Conservation (phyloP, 2,329 filamentous ascomycete genomes). For the Fusarium sp. region DNA sequence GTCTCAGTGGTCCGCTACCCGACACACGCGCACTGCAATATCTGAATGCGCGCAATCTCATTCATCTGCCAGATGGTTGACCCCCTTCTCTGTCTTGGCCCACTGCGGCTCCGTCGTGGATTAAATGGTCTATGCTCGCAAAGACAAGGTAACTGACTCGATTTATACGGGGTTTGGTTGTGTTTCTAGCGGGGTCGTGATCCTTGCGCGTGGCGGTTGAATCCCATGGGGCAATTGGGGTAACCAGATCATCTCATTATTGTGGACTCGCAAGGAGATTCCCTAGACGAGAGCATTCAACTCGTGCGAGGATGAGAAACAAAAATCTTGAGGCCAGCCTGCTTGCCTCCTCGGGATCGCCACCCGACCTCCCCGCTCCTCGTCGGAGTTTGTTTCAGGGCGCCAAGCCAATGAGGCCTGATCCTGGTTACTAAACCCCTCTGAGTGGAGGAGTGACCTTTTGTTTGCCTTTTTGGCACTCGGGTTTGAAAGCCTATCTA, state of each 20-base stretch:
- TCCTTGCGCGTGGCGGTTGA: neutral
- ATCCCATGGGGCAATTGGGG: neutral
- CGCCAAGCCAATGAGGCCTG: neutral
- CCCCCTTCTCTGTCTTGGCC: neutral
- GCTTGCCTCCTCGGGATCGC: neutral
- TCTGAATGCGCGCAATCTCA: neutral
- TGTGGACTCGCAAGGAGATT: neutral
- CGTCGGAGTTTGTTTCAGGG: neutral
- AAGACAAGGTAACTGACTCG: neutral
- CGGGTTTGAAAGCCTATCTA: conserved; percentile 4
- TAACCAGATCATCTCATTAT: neutral
- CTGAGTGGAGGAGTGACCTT: neutral
- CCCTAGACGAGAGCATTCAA: neutral
- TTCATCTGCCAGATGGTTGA: neutral
- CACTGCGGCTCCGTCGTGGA: conserved; percentile 1
- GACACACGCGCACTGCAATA: neutral
- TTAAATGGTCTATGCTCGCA: neutral
- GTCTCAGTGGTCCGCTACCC: neutral
- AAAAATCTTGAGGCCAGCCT: neutral
- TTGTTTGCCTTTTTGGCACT: neutral
- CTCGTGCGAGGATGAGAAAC: neutral
- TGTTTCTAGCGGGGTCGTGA: neutral
- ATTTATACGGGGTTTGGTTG: neutral
- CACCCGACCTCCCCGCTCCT: neutral
- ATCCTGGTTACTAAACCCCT: neutral